Conservation (phyloP, 2,329 filamentous ascomycete species). For the Hypoxylon rubiginosum region DNA sequence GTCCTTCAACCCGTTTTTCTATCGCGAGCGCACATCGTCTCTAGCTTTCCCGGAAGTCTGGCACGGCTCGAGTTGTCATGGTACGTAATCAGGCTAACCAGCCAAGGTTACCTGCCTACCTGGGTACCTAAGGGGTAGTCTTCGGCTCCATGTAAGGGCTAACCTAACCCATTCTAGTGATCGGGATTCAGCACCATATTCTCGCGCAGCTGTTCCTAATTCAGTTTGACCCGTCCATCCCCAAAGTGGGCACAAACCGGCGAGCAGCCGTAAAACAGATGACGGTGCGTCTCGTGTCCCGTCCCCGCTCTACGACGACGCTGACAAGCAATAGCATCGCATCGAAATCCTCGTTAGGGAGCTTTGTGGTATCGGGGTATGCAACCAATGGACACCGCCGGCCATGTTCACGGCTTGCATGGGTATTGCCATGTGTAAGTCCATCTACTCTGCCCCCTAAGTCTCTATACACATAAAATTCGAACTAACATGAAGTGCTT, state of each 20-base stretch:
- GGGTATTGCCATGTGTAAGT: constrained; percentile 66
- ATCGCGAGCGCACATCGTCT: constrained; percentile 53
- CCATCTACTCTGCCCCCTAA: neutral
- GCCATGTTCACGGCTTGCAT: constrained; percentile 69
- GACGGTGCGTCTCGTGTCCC: constrained; percentile 54
- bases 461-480: neutral
- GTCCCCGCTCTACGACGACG: constrained; percentile 9
- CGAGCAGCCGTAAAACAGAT: constrained; percentile 55
- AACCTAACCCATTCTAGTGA: constrained; percentile 56
- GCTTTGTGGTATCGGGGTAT: constrained; percentile 70
- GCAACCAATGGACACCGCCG: constrained; percentile 68
- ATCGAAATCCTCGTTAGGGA: constrained; percentile 63
- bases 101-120: neutral
- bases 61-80: constrained; percentile 68
- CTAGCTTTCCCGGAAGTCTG: constrained; percentile 70
- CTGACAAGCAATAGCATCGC: constrained; percentile 53
- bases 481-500: constrained; percentile 21
- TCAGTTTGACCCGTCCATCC: constrained; percentile 68
- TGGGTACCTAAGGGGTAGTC: too few species aligned
- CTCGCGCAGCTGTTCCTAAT: constrained; percentile 69
- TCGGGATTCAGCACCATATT: constrained; percentile 71
- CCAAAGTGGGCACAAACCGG: constrained; percentile 60
- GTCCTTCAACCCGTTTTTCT: constrained; percentile 69
- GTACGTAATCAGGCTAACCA: constrained; percentile 49
- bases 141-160: constrained; percentile 8